Base-by-base conservation (phyloP, 1,284 basidiomycete genomes). In the Marasmius oreades region DNA sequence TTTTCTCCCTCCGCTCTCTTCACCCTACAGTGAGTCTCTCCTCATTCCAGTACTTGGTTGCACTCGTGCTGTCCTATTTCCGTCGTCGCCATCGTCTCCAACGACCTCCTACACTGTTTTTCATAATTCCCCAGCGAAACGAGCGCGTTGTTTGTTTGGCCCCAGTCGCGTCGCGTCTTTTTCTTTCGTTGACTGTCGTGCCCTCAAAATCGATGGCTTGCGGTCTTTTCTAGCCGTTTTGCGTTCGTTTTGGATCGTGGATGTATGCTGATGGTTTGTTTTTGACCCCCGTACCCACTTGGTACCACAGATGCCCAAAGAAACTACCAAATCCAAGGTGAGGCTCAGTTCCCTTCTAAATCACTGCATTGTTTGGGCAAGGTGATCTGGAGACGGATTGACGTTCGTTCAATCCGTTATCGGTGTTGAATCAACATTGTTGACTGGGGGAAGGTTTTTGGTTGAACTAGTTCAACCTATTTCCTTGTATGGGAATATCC, bases 281-380 rank as follows among this genome's bases (percentile, higher is more conserved):
- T 61, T 67, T 66, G 64, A 50, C 45, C 33, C 28, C 47, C 23
- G n/a, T 58, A 55, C 53, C n/a, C 5, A 3, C 63, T 57, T 56
- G 22, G 23, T 24, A 46, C 23, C 31, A 64, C 72, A 87, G 84
- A 93, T 93, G 90, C 91, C 90, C 66, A 93, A 92, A 70, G 89
- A 88, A 74, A 74, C 82, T 57, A 78, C 84, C 58, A 90, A 90
- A 75, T 71, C 86, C 64, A 92, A 88, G 79, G 90, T 89, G 60
- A 65, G 79, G 70, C 31, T 39, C 53, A 45, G 10, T n/a, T 60
- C 54, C 57, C 55, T 45, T 58, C 46, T 48, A 22, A 55, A 59
- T 63, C 58, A 60, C 57, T 53, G 48, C 53, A 51, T 53, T 53
- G 48, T 63, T 58, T 51, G 42, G 22, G 42, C 44, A 26, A 42